Evolutionary conservation across 1,284 basidiomycete genomes (phyloP).

Genomic region (Fistulina hepatica): DNA sequence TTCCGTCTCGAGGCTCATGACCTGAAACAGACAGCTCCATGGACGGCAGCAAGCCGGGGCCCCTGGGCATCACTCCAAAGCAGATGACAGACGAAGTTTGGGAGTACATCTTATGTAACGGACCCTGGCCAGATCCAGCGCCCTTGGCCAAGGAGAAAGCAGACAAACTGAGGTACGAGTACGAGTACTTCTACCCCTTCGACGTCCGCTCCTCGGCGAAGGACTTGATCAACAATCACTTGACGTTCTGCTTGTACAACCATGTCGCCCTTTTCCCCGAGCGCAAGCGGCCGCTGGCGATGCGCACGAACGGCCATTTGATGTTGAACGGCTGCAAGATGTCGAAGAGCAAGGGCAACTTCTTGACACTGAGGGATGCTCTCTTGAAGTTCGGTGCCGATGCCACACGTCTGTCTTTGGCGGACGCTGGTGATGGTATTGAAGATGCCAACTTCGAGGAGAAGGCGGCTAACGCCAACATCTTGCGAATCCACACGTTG

Average conservation of each 20-base stretch:
- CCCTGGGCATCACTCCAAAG: slow-evolving; percentile 77
- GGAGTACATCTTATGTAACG: slow-evolving; percentile 86
- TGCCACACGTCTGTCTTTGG: slow-evolving; percentile 85
- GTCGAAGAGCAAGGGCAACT: slow-evolving; percentile 94
- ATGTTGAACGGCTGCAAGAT: slow-evolving; percentile 99
- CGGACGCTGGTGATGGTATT: slow-evolving; percentile 95
- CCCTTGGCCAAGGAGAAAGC: slow-evolving; percentile 69
- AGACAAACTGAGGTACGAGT: slow-evolving; percentile 82
- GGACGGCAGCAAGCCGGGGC: slow-evolving; percentile 73
- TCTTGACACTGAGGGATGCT: slow-evolving; percentile 67
- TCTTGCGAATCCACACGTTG: slow-evolving; percentile 88
- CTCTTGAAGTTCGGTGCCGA: slow-evolving; percentile 88
- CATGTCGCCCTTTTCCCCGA: slow-evolving; percentile 93
- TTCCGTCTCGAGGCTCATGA: slow-evolving; percentile 2
- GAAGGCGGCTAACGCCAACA: slow-evolving; percentile 96
- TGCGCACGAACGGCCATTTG: slow-evolving; percentile 94
- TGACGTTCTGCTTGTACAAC: slow-evolving; percentile 92
- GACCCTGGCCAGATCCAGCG: slow-evolving; percentile 60
- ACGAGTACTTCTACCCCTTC: slow-evolving; percentile 97
- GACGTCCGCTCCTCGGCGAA: slow-evolving; percentile 99
- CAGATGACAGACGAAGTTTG: slow-evolving; percentile 97
- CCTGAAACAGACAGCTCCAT: slow-evolving; percentile 46
- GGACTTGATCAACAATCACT: slow-evolving; percentile 93
- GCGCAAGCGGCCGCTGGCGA: slow-evolving; percentile 85
- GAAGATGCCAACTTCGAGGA: slow-evolving; percentile 99